Evolutionary conservation across 805 yeast genomes (phyloP), one percentile per base, ranked within the genome.

Genomic region (Ogataea dorogensis): DNA sequence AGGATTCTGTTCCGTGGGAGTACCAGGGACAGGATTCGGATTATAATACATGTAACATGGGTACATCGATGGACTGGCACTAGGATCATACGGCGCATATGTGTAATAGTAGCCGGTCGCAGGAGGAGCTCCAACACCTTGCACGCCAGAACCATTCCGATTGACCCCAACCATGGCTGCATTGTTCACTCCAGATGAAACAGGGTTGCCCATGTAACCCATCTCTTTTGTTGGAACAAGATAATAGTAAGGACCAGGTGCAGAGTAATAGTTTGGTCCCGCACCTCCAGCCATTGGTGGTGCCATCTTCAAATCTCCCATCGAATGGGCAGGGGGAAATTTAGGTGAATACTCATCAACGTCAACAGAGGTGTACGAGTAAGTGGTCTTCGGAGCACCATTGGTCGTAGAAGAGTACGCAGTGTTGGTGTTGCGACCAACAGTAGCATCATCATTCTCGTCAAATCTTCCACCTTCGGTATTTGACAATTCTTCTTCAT

Each of bases 1-100:
- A 8, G 35, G 40, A 16, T 25, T 44, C 11, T 35, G 43, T 5
- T 49, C 53, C 2, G 42, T 32, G 4, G 50, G 34, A 2, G 53
- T 36, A 10, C 51, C 49, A 14, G 53, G 52, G 16, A 43, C 40
- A 7, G 58, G 46, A 17, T 38, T 49, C 25, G 54, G 55, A 33
- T 55, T 54, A 30, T 54, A 58, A 31, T 58, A 59, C 50, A 56
- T 47, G 37, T 58, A 58, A 40, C 53, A 53, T 17, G 64, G 63
- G 32, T 51, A 55, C 44, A 52, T 36, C 15, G 54, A 49, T 17
- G 54, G 54, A 28, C 36, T 41, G 29, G 51, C 7, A 38, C 36
- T 47, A 16, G 55, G 47, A 24, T 45, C 47, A 28, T 46, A 55
- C 5, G 51, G 48, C 10, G 61, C 54, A 40, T 54, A 58, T 9